These are phyloP conservation scores for Neofusicoccum kwambonambiense DNA, from an alignment of 2,329 filamentous ascomycete genomes.

Conservation along the genomic window DNA sequence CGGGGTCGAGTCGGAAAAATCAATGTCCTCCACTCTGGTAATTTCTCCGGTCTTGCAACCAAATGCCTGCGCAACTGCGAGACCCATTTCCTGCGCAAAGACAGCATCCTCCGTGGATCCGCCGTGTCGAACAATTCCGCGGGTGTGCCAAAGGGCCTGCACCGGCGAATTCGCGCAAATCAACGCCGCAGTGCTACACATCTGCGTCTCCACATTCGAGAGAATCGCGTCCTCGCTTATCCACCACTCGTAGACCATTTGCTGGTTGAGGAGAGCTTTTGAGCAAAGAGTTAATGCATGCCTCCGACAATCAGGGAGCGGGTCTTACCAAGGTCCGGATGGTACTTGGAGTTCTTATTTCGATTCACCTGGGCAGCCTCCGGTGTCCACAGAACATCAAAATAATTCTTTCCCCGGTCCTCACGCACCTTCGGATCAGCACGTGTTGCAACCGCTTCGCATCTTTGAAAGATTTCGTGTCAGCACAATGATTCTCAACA, in stretches of 20 bases:
- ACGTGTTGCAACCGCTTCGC: background rate
- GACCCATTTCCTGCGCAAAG: background rate
- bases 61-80: background rate
- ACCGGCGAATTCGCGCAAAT: background rate
- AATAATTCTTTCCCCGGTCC: background rate
- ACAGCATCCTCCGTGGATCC: background rate
- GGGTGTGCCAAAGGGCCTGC: background rate
- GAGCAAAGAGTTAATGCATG: background rate
- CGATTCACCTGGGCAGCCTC: background rate
- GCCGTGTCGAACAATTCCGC: background rate
- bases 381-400: background rate
- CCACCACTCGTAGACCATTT: background rate
- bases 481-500: background rate
- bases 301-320: background rate
- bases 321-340: background rate
- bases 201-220: background rate
- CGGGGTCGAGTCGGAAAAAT: background rate
- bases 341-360: background rate
- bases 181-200: background rate
- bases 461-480: background rate
- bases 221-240: background rate
- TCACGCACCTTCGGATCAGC: background rate
- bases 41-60: background rate
- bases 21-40: background rate
- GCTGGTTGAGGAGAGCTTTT: background rate